Evolutionary conservation across 1,284 basidiomycete genomes (phyloP), one percentile per base, ranked within the genome.

Genomic region (Ustilago loliicola): DNA sequence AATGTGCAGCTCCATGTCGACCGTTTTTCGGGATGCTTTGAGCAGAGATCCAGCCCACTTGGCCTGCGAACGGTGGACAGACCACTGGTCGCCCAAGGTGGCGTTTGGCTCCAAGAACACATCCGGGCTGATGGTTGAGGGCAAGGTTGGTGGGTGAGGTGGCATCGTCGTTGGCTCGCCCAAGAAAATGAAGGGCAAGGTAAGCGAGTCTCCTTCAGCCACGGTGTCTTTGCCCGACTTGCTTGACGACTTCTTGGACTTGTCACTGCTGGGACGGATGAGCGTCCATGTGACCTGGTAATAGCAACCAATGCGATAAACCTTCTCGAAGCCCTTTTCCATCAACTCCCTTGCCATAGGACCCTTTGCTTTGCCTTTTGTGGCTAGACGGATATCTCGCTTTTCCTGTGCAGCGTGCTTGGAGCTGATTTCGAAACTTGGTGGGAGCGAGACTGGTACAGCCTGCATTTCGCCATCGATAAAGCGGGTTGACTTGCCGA

Each of bases 301-400:
- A 70, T 81, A 83, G 64, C 82, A 83, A n/a, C 82, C 82, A 53
- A 83, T 72, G 7, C 80, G 64, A 59, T 80, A 82, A 5, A 80
- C 81, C 47, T 80, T 74, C 40, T 74, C 75, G 38, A 83, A 76
- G 0, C 79, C 77, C 45, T 72, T 76, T 23, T 83, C 82, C 47
- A 83, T 34, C 25, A 79, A 64, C 34, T 76, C 77, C 58, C 70
- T 77, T 29, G 77, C 77, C 38, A 73, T 56, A 13, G 70, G 76
- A 38, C 65, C 72, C 36, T 62, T 72, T 1, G 68, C 61, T 58
- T 77, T 72, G 54, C 78, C 72, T 55, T 66, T 81, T 59, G 77
- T 73, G 5, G 75, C 73, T 19, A 70, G 55, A n/a, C 75, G 74
- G 36, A 80, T 66, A 4, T 74, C 78, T 13, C 67, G 63, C 67